A percentile compares a stretch with the other conserved stretches of the same genome.
Conservation (phyloP, 192 early-diverging fungal genomes). For the Oehlia diaphana region DNA sequence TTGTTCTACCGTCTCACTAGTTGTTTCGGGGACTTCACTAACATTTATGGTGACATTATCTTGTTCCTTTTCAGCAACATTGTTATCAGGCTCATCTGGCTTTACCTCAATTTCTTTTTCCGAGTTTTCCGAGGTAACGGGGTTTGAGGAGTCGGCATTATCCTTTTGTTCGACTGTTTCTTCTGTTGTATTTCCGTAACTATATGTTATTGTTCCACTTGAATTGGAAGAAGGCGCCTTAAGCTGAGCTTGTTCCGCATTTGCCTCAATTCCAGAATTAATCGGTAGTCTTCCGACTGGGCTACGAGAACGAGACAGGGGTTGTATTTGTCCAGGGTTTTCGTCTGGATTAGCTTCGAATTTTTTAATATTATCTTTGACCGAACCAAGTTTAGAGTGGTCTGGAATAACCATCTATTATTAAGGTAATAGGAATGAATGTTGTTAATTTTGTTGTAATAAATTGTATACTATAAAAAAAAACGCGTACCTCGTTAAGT, state of each 20-base stretch:
- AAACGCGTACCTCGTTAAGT: background rate
- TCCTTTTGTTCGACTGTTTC: background rate
- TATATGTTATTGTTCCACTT: background rate
- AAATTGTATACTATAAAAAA: background rate
- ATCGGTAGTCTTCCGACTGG: background rate
- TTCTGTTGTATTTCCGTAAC: background rate
- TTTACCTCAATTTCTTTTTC: background rate
- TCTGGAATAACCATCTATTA: constrained; percentile 28
- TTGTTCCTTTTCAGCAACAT: background rate
- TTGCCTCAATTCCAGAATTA: background rate
- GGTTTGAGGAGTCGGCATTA: background rate
- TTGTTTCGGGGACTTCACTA: background rate
- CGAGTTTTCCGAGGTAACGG: background rate
- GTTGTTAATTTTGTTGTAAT: background rate
- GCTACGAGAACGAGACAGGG: constrained; percentile 9
- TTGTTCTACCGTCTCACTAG: background rate
- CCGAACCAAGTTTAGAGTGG: constrained; percentile 3
- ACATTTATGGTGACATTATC: background rate
- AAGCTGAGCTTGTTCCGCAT: no score
- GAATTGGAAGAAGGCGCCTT: no score
- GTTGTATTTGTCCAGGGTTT: background rate
- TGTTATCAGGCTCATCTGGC: background rate
- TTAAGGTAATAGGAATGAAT: background rate
- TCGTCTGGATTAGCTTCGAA: constrained; percentile 13
- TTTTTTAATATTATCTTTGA: constrained; percentile 4